Evolutionary conservation across 2,329 filamentous ascomycete genomes (phyloP).

Genomic region (Arthrobotrys entomopaga): DNA sequence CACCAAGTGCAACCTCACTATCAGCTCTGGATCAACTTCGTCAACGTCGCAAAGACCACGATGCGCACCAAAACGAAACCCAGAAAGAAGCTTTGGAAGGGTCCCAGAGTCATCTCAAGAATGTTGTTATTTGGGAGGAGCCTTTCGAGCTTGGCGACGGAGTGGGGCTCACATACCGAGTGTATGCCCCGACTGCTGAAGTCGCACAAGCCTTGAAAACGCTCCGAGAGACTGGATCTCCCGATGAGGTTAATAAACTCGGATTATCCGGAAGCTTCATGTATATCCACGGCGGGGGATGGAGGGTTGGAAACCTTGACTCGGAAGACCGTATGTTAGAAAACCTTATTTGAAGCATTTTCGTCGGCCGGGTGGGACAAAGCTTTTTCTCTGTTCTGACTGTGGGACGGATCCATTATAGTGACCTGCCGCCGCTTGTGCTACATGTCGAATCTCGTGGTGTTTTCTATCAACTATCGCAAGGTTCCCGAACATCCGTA

Average conservation of each 20-base stretch:
- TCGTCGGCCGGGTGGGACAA: constrained; percentile 8
- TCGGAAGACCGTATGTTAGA: constrained; percentile 52
- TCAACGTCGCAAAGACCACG: constrained; percentile 43
- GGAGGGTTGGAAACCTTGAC: constrained; percentile 50
- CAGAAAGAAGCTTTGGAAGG: constrained; percentile 29
- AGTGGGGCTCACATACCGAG: constrained; percentile 47
- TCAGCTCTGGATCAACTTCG: constrained; percentile 50
- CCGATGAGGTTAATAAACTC: constrained; percentile 41
- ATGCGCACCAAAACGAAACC: constrained; percentile 37
- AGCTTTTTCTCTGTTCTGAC: too few species aligned
- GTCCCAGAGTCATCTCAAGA: constrained; percentile 23
- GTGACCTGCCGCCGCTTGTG: constrained; percentile 52
- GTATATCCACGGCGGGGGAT: constrained; percentile 52
- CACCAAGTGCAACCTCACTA: constrained; percentile 26
- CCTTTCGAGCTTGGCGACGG: constrained; percentile 33
- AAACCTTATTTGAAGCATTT: constrained; percentile 37
- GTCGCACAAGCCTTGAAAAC: constrained; percentile 43
- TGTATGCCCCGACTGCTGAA: constrained; percentile 43
- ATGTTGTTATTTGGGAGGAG: constrained; percentile 46
- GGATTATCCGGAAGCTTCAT: constrained; percentile 50
- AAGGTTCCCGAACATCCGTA: constrained; percentile 54
- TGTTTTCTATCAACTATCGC: constrained; percentile 56
- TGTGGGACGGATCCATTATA: not conserved
- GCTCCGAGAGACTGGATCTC: constrained; percentile 47
- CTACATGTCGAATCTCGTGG: constrained; percentile 49